These are phyloP conservation scores for Plantago major DNA, from an alignment of 257 asterid species.

Conservation along the genomic window DNA sequence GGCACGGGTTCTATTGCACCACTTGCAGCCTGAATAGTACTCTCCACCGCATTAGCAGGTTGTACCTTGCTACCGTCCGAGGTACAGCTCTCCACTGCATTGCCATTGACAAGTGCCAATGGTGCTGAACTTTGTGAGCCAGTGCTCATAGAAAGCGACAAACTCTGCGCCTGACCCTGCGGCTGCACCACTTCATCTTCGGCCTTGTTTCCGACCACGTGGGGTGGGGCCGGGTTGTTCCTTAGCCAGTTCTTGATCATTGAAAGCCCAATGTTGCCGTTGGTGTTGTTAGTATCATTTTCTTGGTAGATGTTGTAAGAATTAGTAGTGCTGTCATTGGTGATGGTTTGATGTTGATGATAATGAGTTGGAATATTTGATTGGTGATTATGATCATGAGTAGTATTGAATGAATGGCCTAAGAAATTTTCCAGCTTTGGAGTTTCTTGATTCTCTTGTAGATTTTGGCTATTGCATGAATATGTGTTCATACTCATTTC, in stretches of 20 bases:
- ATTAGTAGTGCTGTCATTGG: background rate
- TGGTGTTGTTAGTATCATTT: slow-evolving; percentile 16
- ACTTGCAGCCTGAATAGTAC: background rate
- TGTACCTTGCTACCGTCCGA: slow-evolving; percentile 31
- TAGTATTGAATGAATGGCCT: slow-evolving; percentile 25
- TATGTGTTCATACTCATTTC: slow-evolving; percentile 20
- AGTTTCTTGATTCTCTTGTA: slow-evolving; percentile 28
- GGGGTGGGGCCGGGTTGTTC: slow-evolving; percentile 37
- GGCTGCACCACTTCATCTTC: slow-evolving; percentile 11
- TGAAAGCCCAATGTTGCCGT: slow-evolving; percentile 53
- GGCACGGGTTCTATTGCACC: slow-evolving; percentile 56
- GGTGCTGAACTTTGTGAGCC: slow-evolving; percentile 38
- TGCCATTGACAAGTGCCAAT: slow-evolving; percentile 14
- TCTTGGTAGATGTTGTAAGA: slow-evolving; percentile 26
- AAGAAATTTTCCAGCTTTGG: slow-evolving; percentile 74
- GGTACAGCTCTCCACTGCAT: slow-evolving; percentile 20
- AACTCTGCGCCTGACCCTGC: slow-evolving; percentile 26
- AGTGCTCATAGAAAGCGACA: slow-evolving; percentile 76
- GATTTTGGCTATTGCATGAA: slow-evolving; percentile 39
- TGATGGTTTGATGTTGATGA: background rate
- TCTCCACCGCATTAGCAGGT: slow-evolving; percentile 19
- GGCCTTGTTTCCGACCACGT: slow-evolving; percentile 17
- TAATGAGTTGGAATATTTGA: slow-evolving; percentile 15
- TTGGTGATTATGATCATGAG: background rate
- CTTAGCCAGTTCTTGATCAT: slow-evolving; percentile 83